Base-by-base conservation (phyloP, 2,329 filamentous ascomycete genomes). In the Colletotrichum euphorbiae region DNA sequence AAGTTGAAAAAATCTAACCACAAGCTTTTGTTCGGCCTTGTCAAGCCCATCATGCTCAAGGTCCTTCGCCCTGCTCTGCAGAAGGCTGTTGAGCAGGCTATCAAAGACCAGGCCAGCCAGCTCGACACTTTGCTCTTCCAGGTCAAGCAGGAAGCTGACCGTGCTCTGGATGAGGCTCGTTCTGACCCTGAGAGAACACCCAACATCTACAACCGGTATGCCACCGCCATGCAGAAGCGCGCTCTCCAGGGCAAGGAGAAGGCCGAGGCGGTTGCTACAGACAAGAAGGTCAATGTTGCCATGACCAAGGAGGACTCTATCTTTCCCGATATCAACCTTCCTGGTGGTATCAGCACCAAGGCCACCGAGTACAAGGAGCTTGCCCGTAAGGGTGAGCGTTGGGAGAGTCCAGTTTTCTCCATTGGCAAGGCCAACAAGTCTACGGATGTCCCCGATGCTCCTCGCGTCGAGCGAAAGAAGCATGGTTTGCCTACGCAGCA, bases 1-100 rank as follows among this genome's bases (percentile, higher is more conserved):
- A 97, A 97, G 83, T 80, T 99, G 72, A 94, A 94, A 86, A 89
- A 97, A 84, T 98, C 94, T 59, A 97, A 91, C 79, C 94, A 98
- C 87, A 99, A 98, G 87, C 76, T 96, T 12, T 85, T 98, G 21
- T 97, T 98, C 79, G 84, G 83, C 62, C 77, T 98, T 42, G 91
- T 95, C 85, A 98, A 98, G 86, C 93, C 94, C 4, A 77, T 98
- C 28, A 85, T 97, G 72, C 86, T 98, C 77, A 93, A 91, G 81
- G 89, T 94, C 31, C 87, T 99, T 74, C 91, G 92, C 54, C 94
- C 95, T 38, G 91, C 89, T 17, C 84, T 99, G 67, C 90, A 96
- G 80, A 97, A 96, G 85, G 91, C 91, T 2, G 82, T 97, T 2
- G 95, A 97, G 83, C 93, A 95, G 83, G 89, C 93, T 74, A 93